Evolutionary conservation across 805 yeast genomes (phyloP).

Genomic region (Blastobotrys muscicola): DNA sequence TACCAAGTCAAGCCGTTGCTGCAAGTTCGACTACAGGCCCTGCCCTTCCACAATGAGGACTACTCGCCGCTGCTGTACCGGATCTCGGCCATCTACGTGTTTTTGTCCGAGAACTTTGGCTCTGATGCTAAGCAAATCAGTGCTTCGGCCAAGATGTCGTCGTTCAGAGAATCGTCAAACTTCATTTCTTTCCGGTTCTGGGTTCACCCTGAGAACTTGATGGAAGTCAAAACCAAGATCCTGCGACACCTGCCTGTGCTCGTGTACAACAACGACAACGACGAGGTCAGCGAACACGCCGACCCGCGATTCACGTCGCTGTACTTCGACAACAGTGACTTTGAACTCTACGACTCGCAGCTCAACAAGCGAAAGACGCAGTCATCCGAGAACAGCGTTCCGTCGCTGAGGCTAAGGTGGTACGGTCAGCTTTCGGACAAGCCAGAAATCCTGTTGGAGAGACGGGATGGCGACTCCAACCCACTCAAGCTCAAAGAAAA

Average conservation of each 20-base stretch:
- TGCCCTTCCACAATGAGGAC: constrained; percentile 93
- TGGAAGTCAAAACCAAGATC: constrained; percentile 96
- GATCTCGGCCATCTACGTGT: constrained; percentile 65
- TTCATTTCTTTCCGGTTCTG: constrained; percentile 71
- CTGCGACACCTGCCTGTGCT: constrained; percentile 88
- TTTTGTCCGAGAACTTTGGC: constrained; percentile 64
- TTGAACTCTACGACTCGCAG: constrained; percentile 80
- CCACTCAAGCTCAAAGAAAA: constrained; percentile 71
- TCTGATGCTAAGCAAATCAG: constrained; percentile 27
- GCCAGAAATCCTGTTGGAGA: constrained; percentile 74
- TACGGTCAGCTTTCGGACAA: constrained; percentile 68
- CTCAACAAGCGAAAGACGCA: constrained; percentile 43
- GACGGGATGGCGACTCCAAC: constrained; percentile 44
- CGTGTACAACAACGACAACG: constrained; percentile 53
- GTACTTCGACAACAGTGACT: constrained; percentile 76
- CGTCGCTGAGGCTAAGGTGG: constrained; percentile 85
- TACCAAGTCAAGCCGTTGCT: constrained; percentile 87
- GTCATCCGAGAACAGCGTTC: constrained; percentile 36
- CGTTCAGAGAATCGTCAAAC: constrained; percentile 27
- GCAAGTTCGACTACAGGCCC: constrained; percentile 73
- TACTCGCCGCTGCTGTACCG: constrained; percentile 84
- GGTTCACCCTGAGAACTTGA: constrained; percentile 93
- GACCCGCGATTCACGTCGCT: constrained; percentile 83
- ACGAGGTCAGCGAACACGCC: constrained; percentile 32
- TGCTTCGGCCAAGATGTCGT: constrained; percentile 26